phyloP scores from a whole-genome alignment of 2,329 filamentous ascomycete genomes.

The Bipolaris bicolor region DNA sequence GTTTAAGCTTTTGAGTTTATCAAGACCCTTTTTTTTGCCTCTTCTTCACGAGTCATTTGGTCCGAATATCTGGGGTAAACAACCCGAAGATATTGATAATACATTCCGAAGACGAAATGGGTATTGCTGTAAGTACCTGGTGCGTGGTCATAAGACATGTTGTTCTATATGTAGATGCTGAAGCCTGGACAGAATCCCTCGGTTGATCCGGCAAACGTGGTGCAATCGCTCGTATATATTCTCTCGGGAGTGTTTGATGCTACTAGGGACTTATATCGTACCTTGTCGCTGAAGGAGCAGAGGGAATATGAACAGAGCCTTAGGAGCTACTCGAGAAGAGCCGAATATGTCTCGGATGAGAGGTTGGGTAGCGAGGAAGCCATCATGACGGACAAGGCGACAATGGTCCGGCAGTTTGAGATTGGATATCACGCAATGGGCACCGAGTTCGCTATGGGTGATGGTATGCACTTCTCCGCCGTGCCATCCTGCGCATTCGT shows the following conservation, averaged over 20 bases:
- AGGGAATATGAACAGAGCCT: slow-evolving; percentile 40
- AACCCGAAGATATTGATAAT: slow-evolving; percentile 9
- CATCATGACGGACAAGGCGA: slow-evolving; percentile 42
- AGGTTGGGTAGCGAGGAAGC: slow-evolving; percentile 33
- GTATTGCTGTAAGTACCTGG: slow-evolving; percentile 31
- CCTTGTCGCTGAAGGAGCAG: slow-evolving; percentile 40
- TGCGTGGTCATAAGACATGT: neutral
- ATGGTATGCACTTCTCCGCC: slow-evolving; percentile 32
- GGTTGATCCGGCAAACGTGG: slow-evolving; percentile 36
- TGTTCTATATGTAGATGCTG: neutral
- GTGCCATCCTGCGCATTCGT: neutral
- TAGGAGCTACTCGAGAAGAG: slow-evolving; percentile 35
- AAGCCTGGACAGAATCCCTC: slow-evolving; percentile 31
- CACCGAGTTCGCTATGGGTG: slow-evolving; percentile 39
- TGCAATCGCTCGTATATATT: slow-evolving; percentile 42
- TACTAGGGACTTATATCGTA: slow-evolving; percentile 41
- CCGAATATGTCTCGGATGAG: slow-evolving; percentile 38
- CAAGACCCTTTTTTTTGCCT: slow-evolving; percentile 18
- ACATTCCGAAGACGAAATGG: slow-evolving; percentile 24
- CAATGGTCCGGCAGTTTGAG: slow-evolving; percentile 40
- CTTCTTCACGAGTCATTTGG: slow-evolving; percentile 25
- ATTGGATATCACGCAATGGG: slow-evolving; percentile 39
- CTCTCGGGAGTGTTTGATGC: slow-evolving; percentile 46
- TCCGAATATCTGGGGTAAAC: slow-evolving; percentile 12
- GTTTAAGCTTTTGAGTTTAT: slow-evolving; percentile 12